Percentiles rank a stretch among this genome's conserved stretches.
These are phyloP conservation scores for Deinandra increscens DNA, from an alignment of 129 eudicot genomes.

Conservation along the genomic window DNA sequence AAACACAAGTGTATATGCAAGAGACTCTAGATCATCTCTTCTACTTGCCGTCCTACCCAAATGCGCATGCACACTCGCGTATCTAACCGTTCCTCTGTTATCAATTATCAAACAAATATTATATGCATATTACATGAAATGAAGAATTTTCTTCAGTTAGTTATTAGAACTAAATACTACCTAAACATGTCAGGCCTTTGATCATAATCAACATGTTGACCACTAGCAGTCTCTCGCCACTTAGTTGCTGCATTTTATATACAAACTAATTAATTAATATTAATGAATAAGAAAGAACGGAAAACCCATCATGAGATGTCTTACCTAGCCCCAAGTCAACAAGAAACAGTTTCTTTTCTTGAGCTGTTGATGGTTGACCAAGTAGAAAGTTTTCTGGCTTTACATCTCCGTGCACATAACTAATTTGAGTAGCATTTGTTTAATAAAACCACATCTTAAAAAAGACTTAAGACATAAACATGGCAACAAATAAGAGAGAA, in stretches of 20 bases:
- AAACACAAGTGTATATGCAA: slow-evolving; percentile 82
- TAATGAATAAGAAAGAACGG: background rate
- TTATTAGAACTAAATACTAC: slow-evolving; percentile 25
- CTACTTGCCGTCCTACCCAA: slow-evolving; percentile 90
- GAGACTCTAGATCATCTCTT: slow-evolving; percentile 86
- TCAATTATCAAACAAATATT: slow-evolving; percentile 1
- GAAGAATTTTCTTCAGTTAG: background rate
- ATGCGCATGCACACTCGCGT: slow-evolving; percentile 91
- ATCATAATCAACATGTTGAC: slow-evolving; percentile 74
- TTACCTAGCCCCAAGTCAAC: slow-evolving; percentile 83
- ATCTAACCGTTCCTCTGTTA: slow-evolving; percentile 69
- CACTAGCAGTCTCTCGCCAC: slow-evolving; percentile 72
- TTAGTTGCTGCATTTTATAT: slow-evolving; percentile 60
- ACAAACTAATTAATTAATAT: background rate
- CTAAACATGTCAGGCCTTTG: slow-evolving; percentile 89
- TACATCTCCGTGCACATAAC: slow-evolving; percentile 87
- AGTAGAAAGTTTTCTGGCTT: slow-evolving; percentile 84
- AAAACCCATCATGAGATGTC: background rate
- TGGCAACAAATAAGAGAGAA: background rate
- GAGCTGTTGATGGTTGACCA: slow-evolving; percentile 83
- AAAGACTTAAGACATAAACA: background rate
- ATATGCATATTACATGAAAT: background rate
- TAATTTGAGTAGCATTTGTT: slow-evolving; percentile 11
- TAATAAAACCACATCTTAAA: slow-evolving; percentile 10
- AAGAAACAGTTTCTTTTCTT: slow-evolving; percentile 79